Conservation (phyloP, 2,329 filamentous ascomycete genomes). For the Diaporthe sp. region DNA sequence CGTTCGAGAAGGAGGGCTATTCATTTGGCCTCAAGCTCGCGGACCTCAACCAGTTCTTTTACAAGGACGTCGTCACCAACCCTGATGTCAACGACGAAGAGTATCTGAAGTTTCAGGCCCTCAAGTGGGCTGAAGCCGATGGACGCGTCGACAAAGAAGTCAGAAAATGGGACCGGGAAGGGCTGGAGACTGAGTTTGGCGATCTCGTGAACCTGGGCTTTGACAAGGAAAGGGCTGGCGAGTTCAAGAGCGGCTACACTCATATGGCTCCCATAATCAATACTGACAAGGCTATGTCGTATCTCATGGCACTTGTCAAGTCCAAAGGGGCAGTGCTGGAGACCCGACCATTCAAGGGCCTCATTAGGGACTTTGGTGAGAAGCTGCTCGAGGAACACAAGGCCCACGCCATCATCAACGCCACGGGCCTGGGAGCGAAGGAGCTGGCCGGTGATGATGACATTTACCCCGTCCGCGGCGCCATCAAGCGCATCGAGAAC, state of each 20-base stretch:
- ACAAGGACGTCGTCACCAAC: too few relatives aligned
- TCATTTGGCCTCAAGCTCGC: too few relatives aligned
- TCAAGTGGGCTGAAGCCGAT: too few relatives aligned
- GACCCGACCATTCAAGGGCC: not conserved
- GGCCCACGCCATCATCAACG: not conserved
- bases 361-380: not conserved
- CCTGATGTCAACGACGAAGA: too few relatives aligned
- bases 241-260: not conserved
- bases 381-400: not conserved
- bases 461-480: not conserved
- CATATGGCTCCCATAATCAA: not conserved
- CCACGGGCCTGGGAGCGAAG: not conserved
- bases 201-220: not conserved
- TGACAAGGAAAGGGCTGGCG: not conserved
- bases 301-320: not conserved
- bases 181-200: too few relatives aligned
- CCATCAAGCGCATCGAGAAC: not conserved
- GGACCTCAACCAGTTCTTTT: too few relatives aligned
- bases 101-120: too few relatives aligned
- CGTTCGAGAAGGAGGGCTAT: too few relatives aligned
- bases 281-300: not conserved
- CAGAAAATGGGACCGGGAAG: too few relatives aligned
- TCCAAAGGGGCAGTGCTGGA: not conserved
- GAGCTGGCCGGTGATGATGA: not conserved
- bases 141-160: too few relatives aligned